phyloP scores from a whole-genome alignment of 1,284 basidiomycete species.

The Pisolithus thermaeus region DNA sequence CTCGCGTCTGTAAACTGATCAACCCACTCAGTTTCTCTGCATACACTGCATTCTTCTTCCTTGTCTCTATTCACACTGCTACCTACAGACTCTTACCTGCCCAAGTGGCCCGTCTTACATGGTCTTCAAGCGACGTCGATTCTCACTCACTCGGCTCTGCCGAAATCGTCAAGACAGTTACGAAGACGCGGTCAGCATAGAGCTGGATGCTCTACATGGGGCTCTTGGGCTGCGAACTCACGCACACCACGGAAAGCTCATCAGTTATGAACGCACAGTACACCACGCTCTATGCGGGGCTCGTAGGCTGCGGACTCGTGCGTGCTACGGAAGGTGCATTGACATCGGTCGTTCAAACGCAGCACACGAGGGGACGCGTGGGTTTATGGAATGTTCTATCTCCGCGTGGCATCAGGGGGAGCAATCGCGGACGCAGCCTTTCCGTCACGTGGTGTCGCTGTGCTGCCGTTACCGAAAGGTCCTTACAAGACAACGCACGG shows the following conservation, averaged over 20 bases:
- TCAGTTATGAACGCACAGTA: too few relatives aligned
- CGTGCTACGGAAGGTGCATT: conserved; percentile 25
- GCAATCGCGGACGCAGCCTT: too few relatives aligned
- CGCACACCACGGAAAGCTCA: too few relatives aligned
- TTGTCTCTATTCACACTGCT: conserved; percentile 59
- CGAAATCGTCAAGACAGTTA: conserved; percentile 64
- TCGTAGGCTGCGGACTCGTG: too few relatives aligned
- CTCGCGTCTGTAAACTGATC: conserved; percentile 34
- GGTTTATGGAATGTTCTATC: conserved; percentile 9
- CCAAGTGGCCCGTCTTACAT: conserved; percentile 21
- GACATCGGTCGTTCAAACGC: neutral
- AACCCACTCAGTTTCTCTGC: conserved; percentile 51
- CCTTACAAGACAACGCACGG: conserved; percentile 51
- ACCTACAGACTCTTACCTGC: conserved; percentile 52
- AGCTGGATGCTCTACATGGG: conserved; percentile 56
- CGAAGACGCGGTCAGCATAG: conserved; percentile 53
- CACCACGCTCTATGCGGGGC: too few relatives aligned
- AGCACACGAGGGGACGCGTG: conserved; percentile 2
- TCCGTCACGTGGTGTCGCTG: conserved; percentile 29
- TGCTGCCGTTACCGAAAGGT: conserved; percentile 50
- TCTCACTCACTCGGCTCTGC: conserved; percentile 56
- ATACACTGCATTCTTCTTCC: conserved; percentile 44
- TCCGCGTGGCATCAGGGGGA: conserved; percentile 1
- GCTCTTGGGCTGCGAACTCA: conserved; percentile 43
- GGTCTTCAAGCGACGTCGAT: conserved; percentile 25